A percentile compares a stretch with the other conserved stretches of the same genome.
These are phyloP conservation scores for Lepidium didymum DNA, from an alignment of 345 rosid genomes.

Conservation along the genomic window DNA sequence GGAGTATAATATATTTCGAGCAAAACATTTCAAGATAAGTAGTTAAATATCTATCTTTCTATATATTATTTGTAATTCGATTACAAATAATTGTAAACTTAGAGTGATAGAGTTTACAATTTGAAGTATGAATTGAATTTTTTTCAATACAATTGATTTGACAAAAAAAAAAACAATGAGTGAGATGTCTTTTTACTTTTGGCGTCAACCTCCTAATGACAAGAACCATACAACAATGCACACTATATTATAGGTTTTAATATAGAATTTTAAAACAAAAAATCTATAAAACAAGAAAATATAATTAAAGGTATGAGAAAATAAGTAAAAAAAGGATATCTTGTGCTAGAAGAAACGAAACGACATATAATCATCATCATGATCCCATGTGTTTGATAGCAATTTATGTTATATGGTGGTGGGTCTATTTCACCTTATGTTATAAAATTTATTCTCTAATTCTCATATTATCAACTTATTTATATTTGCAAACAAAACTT, in stretches of 20 bases:
- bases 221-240: background rate
- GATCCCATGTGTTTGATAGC: conserved; percentile 23
- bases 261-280: background rate
- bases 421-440: conserved; percentile 15
- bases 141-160: too few relatives aligned
- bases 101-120: too few relatives aligned
- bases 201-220: background rate
- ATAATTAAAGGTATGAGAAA: background rate
- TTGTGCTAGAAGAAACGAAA: conserved; percentile 17
- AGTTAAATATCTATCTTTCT: too few relatives aligned
- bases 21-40: too few relatives aligned
- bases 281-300: background rate
- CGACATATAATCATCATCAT: background rate
- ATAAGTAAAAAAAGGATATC: conserved; percentile 13
- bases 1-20: background rate
- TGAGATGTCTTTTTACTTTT: background rate
- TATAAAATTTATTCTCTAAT: background rate
- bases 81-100: too few relatives aligned
- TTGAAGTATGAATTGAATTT: too few relatives aligned
- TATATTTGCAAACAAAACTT: too few relatives aligned
- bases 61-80: too few relatives aligned
- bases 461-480: background rate
- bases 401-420: conserved; percentile 27
- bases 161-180: too few relatives aligned
- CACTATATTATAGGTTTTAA: background rate